Percentiles rank a stretch among this genome's conserved stretches.
These are phyloP conservation scores for Blastomyces gilchristii DNA, from an alignment of 2,329 filamentous ascomycete genomes.

Conservation along the genomic window DNA sequence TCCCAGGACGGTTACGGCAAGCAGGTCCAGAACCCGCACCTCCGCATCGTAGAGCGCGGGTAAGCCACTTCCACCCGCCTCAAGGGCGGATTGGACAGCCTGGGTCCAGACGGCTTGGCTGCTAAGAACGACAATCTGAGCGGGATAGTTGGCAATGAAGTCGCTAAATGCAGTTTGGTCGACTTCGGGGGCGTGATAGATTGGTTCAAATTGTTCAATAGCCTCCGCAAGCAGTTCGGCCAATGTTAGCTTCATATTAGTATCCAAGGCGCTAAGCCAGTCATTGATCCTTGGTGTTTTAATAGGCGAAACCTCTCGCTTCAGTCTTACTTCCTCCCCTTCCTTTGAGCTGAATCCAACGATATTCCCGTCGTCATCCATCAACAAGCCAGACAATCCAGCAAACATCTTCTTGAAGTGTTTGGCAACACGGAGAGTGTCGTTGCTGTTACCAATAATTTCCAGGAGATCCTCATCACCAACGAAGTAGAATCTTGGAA, in stretches of 20 bases:
- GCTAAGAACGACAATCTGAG: conserved; percentile 89
- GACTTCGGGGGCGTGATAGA: conserved; percentile 63
- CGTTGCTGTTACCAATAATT: conserved; percentile 99
- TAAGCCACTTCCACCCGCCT: conserved; percentile 59
- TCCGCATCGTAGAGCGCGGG: conserved; percentile 67
- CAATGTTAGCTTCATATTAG: conserved; percentile 85
- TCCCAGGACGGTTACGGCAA: conserved; percentile 80
- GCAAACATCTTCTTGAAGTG: conserved; percentile 99
- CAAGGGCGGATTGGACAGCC: conserved; percentile 67
- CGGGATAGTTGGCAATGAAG: conserved; percentile 79
- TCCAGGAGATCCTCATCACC: conserved; percentile 96
- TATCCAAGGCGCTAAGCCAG: conserved; percentile 89
- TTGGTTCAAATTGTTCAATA: conserved; percentile 65
- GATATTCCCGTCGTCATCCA: conserved; percentile 84
- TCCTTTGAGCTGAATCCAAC: conserved; percentile 92
- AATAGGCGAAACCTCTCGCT: conserved; percentile 80
- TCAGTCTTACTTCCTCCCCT: conserved; percentile 75
- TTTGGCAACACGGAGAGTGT: conserved; percentile 90
- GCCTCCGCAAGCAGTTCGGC: conserved; percentile 85
- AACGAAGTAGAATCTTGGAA: conserved; percentile 98
- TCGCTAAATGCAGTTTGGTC: conserved; percentile 59
- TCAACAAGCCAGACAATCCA: conserved; percentile 76
- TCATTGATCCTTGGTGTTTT: conserved; percentile 98
- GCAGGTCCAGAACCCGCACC: conserved; percentile 70
- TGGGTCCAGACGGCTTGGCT: conserved; percentile 92